Base-by-base conservation (phyloP, 495 filamentous ascomycete genomes). In the Oidiodendron maius region DNA sequence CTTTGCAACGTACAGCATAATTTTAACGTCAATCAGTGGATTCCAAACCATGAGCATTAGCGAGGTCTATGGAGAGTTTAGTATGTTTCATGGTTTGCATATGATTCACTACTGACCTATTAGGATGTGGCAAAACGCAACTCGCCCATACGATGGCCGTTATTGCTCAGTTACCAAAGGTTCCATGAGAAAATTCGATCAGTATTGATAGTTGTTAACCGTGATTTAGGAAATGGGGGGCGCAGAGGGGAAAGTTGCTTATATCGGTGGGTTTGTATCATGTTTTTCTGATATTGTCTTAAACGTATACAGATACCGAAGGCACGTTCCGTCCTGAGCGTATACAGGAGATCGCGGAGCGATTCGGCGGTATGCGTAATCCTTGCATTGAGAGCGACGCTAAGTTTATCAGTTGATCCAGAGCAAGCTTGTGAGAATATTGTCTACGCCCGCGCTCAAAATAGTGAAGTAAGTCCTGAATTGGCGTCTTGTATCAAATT, bases 31-130 rank as follows among this genome's bases (percentile, higher is more conserved):
- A 18, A 13, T 10, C 46, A 86, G 86, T 28, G 86, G 86, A 22
- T 87, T 90, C 59, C 82, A 87, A 63, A 89, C 81, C 46, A 84
- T 84, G 78, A 85, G 81, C 60, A 88, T 90, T 58, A 88, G 80
- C 51, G 86, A 90, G 66, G 80, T 84, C 5, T 82, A 74, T 64
- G 78, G 86, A 30, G 86, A 89, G 59, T 89, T 84, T 63, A 80
- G 86, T 65, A 66, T 52, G 67, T 40, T 42, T 22, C 4, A 42
- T 8, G 1, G 20, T 25, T 3, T 15, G 24, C n/a, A 16, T 21
- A 11, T 30, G n/a, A 16, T 21, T 21, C 16, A 15, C 34, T 4
- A 22, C 37, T 46, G 16, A 32, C 3, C 13, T 24, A 13, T 18
- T 9, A 74, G 71, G 71, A 51, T 87, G 83, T 58, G 84, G 86